These are phyloP conservation scores for Senecio squalidus DNA, from an alignment of 140 eudicot genomes.

Conservation along the genomic window DNA sequence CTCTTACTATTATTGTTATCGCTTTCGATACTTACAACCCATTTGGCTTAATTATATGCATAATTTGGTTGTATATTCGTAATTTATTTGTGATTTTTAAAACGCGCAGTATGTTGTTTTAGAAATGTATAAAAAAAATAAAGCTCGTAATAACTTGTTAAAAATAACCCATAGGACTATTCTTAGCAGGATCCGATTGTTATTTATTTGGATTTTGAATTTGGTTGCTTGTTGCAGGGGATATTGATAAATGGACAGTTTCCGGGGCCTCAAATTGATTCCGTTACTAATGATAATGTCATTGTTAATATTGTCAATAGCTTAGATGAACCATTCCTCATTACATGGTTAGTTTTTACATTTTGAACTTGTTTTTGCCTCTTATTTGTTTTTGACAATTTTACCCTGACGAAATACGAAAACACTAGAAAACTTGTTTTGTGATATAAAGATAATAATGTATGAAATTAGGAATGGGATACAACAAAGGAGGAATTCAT, in stretches of 20 bases:
- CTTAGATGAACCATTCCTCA: slow-evolving; percentile 41
- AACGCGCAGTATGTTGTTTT: no score
- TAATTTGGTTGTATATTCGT: no score
- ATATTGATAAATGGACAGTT: slow-evolving; percentile 53
- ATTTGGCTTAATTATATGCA: no score
- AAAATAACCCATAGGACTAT: no score
- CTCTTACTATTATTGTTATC: no score
- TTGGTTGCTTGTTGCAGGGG: slow-evolving; percentile 22
- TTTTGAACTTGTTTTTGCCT: not conserved
- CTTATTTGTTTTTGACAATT: slow-evolving; percentile 23
- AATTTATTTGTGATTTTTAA: not conserved
- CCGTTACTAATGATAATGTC: slow-evolving; percentile 46
- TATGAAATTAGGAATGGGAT: slow-evolving; percentile 52
- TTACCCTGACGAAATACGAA: no score
- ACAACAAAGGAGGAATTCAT: slow-evolving; percentile 67
- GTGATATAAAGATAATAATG: not conserved
- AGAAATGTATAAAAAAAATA: no score
- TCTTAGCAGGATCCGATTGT: no score
- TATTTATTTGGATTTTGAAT: not conserved
- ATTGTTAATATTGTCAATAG: slow-evolving; percentile 37
- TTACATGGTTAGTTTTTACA: slow-evolving; percentile 28
- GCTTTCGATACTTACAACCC: no score
- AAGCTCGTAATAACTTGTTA: no score
- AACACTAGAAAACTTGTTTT: no score
- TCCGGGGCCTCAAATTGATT: slow-evolving; percentile 48